Conservation (phyloP, 2,329 filamentous ascomycete genomes). For the Cucurbitaria berberidis region DNA sequence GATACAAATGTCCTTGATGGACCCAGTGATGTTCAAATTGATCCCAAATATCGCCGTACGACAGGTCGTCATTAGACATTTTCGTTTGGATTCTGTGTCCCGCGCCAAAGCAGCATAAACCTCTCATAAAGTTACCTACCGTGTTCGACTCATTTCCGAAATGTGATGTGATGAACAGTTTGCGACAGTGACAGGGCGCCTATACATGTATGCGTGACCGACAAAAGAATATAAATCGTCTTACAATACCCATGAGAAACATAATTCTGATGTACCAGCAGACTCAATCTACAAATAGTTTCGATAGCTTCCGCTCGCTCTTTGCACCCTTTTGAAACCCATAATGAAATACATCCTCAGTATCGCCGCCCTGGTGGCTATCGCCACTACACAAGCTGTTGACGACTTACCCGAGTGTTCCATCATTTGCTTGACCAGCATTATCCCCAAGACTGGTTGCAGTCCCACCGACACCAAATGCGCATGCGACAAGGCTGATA, state of each 20-base stretch:
- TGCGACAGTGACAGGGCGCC: too few species aligned
- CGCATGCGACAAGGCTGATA: constrained; percentile 51
- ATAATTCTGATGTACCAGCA: not conserved
- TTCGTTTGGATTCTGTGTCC: too few species aligned
- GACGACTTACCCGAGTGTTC: constrained; percentile 52
- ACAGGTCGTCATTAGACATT: too few species aligned
- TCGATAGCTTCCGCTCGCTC: not conserved
- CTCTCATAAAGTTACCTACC: too few species aligned
- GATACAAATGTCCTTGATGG: not conserved
- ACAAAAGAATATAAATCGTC: not conserved
- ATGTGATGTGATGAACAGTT: too few species aligned
- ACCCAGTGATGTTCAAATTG: too few species aligned
- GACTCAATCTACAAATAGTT: not conserved
- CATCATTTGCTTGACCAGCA: constrained; percentile 33
- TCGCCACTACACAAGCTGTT: constrained; percentile 52
- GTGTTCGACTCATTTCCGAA: too few species aligned
- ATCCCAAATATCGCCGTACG: too few species aligned
- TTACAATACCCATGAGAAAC: not conserved
- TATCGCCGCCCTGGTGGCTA: constrained; percentile 44
- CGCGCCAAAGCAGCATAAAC: too few species aligned
- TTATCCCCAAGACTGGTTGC: constrained; percentile 47
- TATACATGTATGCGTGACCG: too few species aligned
- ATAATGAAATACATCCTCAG: constrained; percentile 35
- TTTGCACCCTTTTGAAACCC: constrained; percentile 7
- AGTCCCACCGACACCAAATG: constrained; percentile 54